phyloP scores from a whole-genome alignment of 2,329 filamentous ascomycete genomes.

The Aspergillus flavus region DNA sequence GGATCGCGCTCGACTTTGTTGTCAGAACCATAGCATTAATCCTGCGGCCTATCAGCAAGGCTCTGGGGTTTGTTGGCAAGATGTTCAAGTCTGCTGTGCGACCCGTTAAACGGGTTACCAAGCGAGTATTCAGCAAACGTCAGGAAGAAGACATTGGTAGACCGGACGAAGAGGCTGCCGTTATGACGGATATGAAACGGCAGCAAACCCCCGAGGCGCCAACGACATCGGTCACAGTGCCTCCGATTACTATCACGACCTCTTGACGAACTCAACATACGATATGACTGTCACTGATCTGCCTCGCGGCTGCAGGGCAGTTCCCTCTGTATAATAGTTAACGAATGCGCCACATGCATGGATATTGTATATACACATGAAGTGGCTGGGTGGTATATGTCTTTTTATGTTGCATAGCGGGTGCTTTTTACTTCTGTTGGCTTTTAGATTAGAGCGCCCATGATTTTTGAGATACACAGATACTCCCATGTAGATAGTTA shows the following conservation, averaged over 20 bases:
- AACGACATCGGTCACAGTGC: constrained; percentile 30
- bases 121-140: constrained; percentile 18
- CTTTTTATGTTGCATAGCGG: background rate
- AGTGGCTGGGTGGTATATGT: constrained; percentile 1
- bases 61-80: constrained; percentile 29
- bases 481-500: background rate
- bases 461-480: background rate
- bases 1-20: constrained; percentile 51
- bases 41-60: constrained; percentile 45
- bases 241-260: constrained; percentile 45
- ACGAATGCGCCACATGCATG: background rate
- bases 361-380: background rate
- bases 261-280: constrained; percentile 22
- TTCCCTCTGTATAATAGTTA: background rate
- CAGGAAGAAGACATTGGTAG: constrained; percentile 3
- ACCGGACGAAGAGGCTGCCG: constrained; percentile 22
- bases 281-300: background rate
- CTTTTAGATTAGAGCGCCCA: background rate
- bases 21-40: constrained; percentile 56
- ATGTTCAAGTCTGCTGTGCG: constrained; percentile 26
- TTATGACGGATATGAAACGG: constrained; percentile 12
- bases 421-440: constrained; percentile 1
- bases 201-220: constrained; percentile 23
- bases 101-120: constrained; percentile 27
- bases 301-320: background rate